Percentiles rank a stretch among this genome's conserved stretches.
Conservation (phyloP, 1,284 basidiomycete genomes). For the Sporisorium reilianum region DNA sequence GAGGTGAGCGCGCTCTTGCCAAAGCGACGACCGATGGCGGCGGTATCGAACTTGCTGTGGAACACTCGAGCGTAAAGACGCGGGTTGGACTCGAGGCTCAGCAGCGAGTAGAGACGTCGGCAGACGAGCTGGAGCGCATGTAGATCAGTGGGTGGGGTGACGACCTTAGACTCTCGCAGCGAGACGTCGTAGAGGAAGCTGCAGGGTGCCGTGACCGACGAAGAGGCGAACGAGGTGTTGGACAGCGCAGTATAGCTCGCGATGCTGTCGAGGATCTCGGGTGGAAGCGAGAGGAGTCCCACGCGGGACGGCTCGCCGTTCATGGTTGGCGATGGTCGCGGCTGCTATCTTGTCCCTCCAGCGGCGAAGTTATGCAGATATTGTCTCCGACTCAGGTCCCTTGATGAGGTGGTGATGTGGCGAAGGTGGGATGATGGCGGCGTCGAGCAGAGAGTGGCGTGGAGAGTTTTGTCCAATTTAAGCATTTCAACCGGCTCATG, state of each 20-base stretch:
- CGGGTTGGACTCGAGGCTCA: conserved; percentile 54
- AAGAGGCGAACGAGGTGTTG: conserved; percentile 22
- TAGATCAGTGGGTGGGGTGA: conserved; percentile 54
- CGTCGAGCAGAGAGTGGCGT: not conserved
- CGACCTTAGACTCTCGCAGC: conserved; percentile 21
- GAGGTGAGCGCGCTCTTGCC: conserved; percentile 44
- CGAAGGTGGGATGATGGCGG: not conserved
- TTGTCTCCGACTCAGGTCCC: too few species aligned
- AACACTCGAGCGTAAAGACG: conserved; percentile 63
- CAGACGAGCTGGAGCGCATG: conserved; percentile 53
- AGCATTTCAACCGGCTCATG: conserved; percentile 12
- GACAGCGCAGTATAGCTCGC: conserved; percentile 48
- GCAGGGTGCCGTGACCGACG: conserved; percentile 29
- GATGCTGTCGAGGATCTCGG: conserved; percentile 60
- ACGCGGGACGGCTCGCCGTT: conserved; percentile 11
- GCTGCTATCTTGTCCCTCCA: too few species aligned
- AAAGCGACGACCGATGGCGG: conserved; percentile 57
- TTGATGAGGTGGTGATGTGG: not conserved
- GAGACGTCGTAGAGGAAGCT: conserved; percentile 42
- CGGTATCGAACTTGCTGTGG: conserved; percentile 58
- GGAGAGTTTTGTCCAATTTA: not conserved
- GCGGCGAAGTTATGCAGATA: too few species aligned
- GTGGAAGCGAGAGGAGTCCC: conserved; percentile 45
- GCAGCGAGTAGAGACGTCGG: conserved; percentile 44
- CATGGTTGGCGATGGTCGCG: conserved; percentile 11